Evolutionary conservation across 2,329 filamentous ascomycete genomes (phyloP), one percentile per base, ranked within the genome.

Genomic region (Septoria petroselini): DNA sequence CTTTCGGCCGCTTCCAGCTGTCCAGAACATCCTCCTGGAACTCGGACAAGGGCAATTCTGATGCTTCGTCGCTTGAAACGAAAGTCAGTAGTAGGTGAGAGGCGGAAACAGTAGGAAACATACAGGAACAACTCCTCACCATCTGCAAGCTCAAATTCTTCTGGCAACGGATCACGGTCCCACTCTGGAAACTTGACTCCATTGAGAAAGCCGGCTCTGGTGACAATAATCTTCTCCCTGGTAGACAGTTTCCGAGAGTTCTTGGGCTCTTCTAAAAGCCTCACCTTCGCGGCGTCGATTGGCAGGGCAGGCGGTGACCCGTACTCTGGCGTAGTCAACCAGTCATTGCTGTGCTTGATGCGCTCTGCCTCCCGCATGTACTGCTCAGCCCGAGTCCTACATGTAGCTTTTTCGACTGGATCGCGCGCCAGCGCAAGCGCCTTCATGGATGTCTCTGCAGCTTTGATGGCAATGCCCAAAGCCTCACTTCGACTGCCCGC

Each of bases 111-210:
- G 9, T 51, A 58, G 40, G 25, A 44, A 30, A 73, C 78, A 58
- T 76, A 88, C 86, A 71, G 77, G 65, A 85, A 95, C n/a, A 71
- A 66, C 5, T 70, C 67, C 31, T 73, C 72, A n/a, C 73, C 75
- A 2, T 75, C 66, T 4, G 65, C 58, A 21, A 76, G 68, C 25
- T 75, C 68, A 59, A 96, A 95, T 23, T 86, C 80, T 3, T 76
- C 68, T 0, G 78, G 67, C 3, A 69, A 65, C 1, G 88, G 85
- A 21, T 82, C 74, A 2, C 69, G 70, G n/a, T 79, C 79, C 93
- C 93, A 98, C 0, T 87, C 89, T 8, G 86, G 89, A 59, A 95
- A 97, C 15, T 85, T 77, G 62, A 83, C 86, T 0, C 86, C 88
- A 65, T 95, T 88, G 15, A 98, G 76, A 48, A 82, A 85, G 3